Conservation (phyloP, 352 stramenopile genomes). For the Hyaloperonospora brassicae region DNA sequence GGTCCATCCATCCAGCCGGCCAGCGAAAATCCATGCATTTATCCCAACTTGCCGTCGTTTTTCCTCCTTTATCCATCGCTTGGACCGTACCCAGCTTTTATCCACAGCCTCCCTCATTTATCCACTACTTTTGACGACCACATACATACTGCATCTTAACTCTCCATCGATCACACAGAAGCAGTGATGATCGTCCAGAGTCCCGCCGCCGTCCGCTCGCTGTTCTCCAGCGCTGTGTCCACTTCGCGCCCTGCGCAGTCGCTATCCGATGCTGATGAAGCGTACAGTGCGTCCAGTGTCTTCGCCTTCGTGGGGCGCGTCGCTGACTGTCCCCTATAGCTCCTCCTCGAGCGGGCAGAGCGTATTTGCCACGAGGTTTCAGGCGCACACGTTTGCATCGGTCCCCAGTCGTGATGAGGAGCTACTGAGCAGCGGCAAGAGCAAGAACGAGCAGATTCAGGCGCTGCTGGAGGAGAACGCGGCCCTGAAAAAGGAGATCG, state of each 20-base stretch:
- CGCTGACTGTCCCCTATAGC: neutral
- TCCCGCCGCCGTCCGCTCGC: constrained; percentile 22
- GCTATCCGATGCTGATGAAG: constrained; percentile 16
- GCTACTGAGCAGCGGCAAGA: constrained; percentile 20
- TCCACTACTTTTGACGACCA: too few relatives aligned
- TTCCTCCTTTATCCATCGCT: too few relatives aligned
- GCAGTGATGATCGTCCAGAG: constrained; percentile 21
- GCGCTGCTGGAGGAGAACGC: constrained; percentile 72
- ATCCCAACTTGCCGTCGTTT: too few relatives aligned
- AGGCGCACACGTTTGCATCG: constrained; percentile 51
- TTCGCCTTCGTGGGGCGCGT: constrained; percentile 12
- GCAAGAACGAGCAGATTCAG: constrained; percentile 51
- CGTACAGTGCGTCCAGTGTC: constrained; percentile 15
- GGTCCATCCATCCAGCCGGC: too few relatives aligned
- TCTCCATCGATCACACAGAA: neutral
- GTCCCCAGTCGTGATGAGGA: constrained; percentile 29
- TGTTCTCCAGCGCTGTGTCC: constrained; percentile 19
- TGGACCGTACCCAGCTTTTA: too few relatives aligned
- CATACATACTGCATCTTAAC: neutral
- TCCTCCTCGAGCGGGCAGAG: constrained; percentile 12
- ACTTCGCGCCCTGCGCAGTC: constrained; percentile 11
- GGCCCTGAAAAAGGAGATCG: constrained; percentile 61
- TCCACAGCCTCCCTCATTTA: too few relatives aligned
- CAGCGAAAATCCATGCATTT: too few relatives aligned
- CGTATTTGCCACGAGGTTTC: constrained; percentile 23